A percentile compares a stretch with the other conserved stretches of the same genome.
Conservation (phyloP, 129 eudicot genomes). For the Chrysanthemum makinoi region DNA sequence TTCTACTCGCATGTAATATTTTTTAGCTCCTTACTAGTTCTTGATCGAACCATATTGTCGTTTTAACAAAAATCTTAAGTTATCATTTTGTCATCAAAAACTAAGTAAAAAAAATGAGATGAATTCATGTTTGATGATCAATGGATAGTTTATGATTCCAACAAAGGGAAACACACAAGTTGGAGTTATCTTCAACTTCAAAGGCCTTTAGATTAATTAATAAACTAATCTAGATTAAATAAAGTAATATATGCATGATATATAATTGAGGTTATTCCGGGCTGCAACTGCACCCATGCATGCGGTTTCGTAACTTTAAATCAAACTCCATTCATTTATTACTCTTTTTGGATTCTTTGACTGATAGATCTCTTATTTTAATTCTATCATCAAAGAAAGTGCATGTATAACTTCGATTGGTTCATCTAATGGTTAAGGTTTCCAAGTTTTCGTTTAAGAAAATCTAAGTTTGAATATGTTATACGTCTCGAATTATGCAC, state of each 20-base stretch:
- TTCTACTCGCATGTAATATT: too few relatives aligned
- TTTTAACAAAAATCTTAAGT: too few relatives aligned
- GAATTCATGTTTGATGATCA: not conserved
- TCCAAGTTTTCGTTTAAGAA: too few relatives aligned
- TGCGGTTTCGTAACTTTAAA: conserved; percentile 45
- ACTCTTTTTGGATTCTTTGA: conserved; percentile 27
- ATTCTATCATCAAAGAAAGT: not conserved
- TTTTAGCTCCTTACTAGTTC: too few relatives aligned
- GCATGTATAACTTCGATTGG: not conserved
- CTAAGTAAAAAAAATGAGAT: too few relatives aligned
- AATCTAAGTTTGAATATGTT: too few relatives aligned
- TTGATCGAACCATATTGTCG: too few relatives aligned
- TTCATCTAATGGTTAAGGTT: not conserved
- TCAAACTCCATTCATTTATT: conserved; percentile 38
- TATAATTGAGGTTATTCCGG: conserved; percentile 29
- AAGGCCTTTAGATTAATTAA: not conserved
- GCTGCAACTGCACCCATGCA: conserved; percentile 42
- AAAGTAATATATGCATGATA: not conserved
- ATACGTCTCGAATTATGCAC: too few relatives aligned
- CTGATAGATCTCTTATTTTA: not conserved
- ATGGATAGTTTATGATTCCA: conserved; percentile 20
- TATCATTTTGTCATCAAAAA: too few relatives aligned
- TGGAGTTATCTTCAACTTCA: conserved; percentile 31
- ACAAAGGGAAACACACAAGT: conserved; percentile 26
- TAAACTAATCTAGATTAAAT: not conserved